Evolutionary conservation across 345 rosid species (phyloP), one percentile per base, ranked within the genome.

Genomic region (Hibiscus syriacus): DNA sequence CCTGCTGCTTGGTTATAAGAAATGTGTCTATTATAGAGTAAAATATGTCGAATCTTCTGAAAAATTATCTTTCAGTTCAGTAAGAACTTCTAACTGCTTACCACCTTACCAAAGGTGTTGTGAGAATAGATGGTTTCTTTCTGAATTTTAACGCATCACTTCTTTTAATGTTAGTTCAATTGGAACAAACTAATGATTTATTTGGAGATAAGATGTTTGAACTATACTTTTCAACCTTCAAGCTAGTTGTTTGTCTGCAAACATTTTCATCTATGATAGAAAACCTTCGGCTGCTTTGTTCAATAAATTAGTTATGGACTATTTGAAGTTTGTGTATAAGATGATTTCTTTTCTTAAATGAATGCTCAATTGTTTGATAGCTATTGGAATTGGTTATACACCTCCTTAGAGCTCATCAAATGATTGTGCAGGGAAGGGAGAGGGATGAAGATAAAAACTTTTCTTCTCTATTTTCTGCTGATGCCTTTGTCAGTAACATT

Each of bases 391-490:
- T 61, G 30, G 19, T 39, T 11, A 13, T 32, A 3, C 7, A 20
- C 45, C 50, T 53, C 14, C 12, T 23, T 19, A 32, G 55, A 6
- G 68, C 8, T 55, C 17, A n/a, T 58, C 36, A n/a, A 55, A 50
- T 29, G 53, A 54, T 19, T 53, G 27, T 67, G 43, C 67, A 49
- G 46, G 36, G 65, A 30, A 67, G 49, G 70, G 55, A 46, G n/a
- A 29, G 39, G 30, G 55, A 11, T 4, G 25, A n/a, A 16, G 11
- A 14, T 5, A 7, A 16, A 63, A 26, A 3, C 5, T 43, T 45
- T 46, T 27, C 5, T 45, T 72, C 65, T 67, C 34, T 12, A 38
- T 41, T 23, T 55, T 39, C 66, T 54, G 23, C 45, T 3, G 10
- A 55, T 19, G 39, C 2, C 13, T 38, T 52, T 19, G 29, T 17